These are phyloP conservation scores for Wickerhamomyces canadensis DNA, from an alignment of 805 yeast genomes.

Conservation along the genomic window DNA sequence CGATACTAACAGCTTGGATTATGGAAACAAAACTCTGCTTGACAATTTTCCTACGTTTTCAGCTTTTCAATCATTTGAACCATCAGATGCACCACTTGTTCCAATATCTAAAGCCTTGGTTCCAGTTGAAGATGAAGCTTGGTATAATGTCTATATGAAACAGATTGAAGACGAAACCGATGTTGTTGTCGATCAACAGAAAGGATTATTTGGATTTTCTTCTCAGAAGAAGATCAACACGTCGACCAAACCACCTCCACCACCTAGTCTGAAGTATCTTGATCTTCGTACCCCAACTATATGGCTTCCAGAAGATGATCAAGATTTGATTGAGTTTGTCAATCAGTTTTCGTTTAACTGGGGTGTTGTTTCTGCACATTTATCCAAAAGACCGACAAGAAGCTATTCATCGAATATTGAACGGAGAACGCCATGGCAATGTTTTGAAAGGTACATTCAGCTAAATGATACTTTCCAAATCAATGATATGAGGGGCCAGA, in stretches of 20 bases:
- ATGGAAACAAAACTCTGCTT: slow-evolving; percentile 29
- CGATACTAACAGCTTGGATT: slow-evolving; percentile 26
- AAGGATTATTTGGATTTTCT: slow-evolving; percentile 44
- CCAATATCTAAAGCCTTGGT: slow-evolving; percentile 64
- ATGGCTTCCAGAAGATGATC: slow-evolving; percentile 95
- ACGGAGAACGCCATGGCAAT: slow-evolving; percentile 97
- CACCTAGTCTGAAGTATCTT: slow-evolving; percentile 78
- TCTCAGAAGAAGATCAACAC: slow-evolving; percentile 50
- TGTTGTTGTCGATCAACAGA: slow-evolving; percentile 37
- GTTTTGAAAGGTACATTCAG: slow-evolving; percentile 94
- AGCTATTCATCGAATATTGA: slow-evolving; percentile 84
- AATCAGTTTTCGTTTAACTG: slow-evolving; percentile 88
- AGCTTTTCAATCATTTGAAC: slow-evolving; percentile 26
- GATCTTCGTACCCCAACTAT: slow-evolving; percentile 87
- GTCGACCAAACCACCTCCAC: slow-evolving; percentile 77
- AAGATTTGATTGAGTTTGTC: slow-evolving; percentile 68
- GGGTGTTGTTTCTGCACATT: slow-evolving; percentile 82
- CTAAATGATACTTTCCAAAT: slow-evolving; percentile 84
- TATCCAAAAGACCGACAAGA: slow-evolving; percentile 60
- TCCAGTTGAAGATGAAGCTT: slow-evolving; percentile 59
- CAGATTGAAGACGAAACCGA: slow-evolving; percentile 38
- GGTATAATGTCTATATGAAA: slow-evolving; percentile 53
- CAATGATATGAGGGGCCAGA: slow-evolving; percentile 80
- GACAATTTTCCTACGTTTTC: slow-evolving; percentile 28
- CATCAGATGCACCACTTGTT: slow-evolving; percentile 31